Percentiles rank a stretch among this genome's conserved stretches.
Conservation (phyloP, 116 monocot species). For the Zostera marina region DNA sequence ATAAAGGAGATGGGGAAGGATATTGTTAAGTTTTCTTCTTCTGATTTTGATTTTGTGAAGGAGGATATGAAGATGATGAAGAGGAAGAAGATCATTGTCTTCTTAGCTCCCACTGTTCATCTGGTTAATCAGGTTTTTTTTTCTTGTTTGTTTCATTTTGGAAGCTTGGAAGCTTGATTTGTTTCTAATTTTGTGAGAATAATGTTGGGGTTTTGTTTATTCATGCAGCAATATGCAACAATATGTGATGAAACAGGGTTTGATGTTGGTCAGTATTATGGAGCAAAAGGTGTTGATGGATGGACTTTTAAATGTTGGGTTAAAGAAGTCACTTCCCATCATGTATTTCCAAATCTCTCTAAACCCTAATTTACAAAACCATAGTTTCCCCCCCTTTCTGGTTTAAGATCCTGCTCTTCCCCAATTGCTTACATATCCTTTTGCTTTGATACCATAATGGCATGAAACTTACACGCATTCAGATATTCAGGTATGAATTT, state of each 20-base stretch:
- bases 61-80: no score
- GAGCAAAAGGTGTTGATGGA: slow-evolving; percentile 48
- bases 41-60: slow-evolving; percentile 42
- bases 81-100: slow-evolving; percentile 26
- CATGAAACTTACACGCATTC: no score
- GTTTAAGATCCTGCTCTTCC: no score
- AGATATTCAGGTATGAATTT: no score
- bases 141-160: not conserved
- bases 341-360: slow-evolving; percentile 13
- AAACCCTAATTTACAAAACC: not conserved
- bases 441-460: no score
- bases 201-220: not conserved
- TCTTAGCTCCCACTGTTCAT: slow-evolving; percentile 80
- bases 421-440: no score
- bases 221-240: slow-evolving; percentile 54
- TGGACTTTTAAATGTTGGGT: slow-evolving; percentile 55
- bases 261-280: slow-evolving; percentile 38
- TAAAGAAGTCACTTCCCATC: slow-evolving; percentile 34
- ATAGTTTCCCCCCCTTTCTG: no score
- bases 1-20: slow-evolving; percentile 40
- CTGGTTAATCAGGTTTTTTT: slow-evolving; percentile 61
- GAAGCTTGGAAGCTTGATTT: no score
- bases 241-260: slow-evolving; percentile 41
- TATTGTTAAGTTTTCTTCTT: slow-evolving; percentile 3
- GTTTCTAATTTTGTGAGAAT: not conserved